Base-by-base conservation (phyloP, 1,139 yeast species). In the Dujonia santamariae region DNA sequence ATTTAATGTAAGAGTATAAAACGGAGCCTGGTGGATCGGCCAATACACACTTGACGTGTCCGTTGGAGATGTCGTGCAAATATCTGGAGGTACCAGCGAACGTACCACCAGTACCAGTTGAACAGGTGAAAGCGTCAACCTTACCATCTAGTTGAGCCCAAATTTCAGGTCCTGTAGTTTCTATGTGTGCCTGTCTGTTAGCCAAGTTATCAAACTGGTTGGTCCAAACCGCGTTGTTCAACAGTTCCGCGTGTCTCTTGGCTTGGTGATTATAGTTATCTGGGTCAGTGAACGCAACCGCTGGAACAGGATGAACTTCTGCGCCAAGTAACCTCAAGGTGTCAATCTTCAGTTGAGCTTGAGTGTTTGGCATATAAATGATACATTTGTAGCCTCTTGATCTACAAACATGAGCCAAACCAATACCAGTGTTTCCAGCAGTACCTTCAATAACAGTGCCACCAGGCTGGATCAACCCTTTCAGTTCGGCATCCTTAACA, bases 11-110 rank as follows among this genome's bases (percentile, higher is more conserved):
- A 9, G 88, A 77, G 61, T 85, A 85, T 37, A 88, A 71, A 31
- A 85, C 86, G 2, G 92, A 80, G 37, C 97, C 96, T 4, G 97
- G 97, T 15, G 97, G 96, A 56, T 88, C 97, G 1, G 97, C 96
- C 43, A 86, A 74, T 33, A 72, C 78, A 34, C 81, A 66, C 56
- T 79, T 72, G 30, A 78, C 79, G 35, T 61, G 57, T 14, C 80
- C 80, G 41, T 69, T 60, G 27, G 85, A 75, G 26, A 76, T 73
- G 9, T 75, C 75, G 58, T 87, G 84, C 47, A 87, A 67, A 58
- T 78, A 87, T 39, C 90, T 70, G 7, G 95, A 76, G 22, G 76
- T 67, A 36, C 96, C 96, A 3, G 95, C 86, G 64, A 86, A 79
- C 3, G 96, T 85, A 31, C 96, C 96, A 27, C 95, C 96, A 2